Evolutionary conservation across 2,329 filamentous ascomycete genomes (phyloP).

Genomic region (Xylaria sp.): DNA sequence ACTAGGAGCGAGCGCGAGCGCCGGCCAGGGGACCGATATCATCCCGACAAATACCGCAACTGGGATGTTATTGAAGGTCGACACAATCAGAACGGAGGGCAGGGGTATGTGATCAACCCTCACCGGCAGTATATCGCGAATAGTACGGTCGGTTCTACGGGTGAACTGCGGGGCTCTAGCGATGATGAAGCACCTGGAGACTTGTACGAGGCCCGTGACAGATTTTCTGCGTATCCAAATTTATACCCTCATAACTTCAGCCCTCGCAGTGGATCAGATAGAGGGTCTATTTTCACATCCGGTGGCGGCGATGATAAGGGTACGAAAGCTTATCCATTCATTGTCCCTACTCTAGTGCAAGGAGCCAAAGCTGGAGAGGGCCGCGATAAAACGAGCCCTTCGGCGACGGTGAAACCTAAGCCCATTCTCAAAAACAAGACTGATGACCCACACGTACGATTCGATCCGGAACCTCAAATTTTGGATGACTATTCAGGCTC

Average conservation of each 20-base stretch:
- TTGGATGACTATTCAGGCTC: conserved; percentile 48
- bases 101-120: conserved; percentile 32
- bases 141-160: conserved; percentile 33
- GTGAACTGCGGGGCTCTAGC: conserved; percentile 40
- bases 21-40: conserved; percentile 35
- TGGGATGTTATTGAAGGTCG: conserved; percentile 38
- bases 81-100: conserved; percentile 22
- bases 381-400: conserved; percentile 39
- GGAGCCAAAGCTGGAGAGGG: conserved; percentile 21
- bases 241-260: conserved; percentile 31
- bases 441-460: conserved; percentile 59
- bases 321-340: conserved; percentile 47
- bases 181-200: conserved; percentile 26
- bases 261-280: neutral
- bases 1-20: conserved; percentile 30
- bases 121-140: conserved; percentile 29
- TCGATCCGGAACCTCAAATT: conserved; percentile 51
- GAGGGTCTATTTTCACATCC: neutral
- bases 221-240: conserved; percentile 27
- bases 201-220: conserved; percentile 8
- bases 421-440: conserved; percentile 68
- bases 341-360: conserved; percentile 45
- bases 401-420: conserved; percentile 53
- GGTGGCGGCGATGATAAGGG: conserved; percentile 38
- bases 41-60: conserved; percentile 43